These are phyloP conservation scores for Trapa incisa DNA, from an alignment of 345 rosid genomes.

Conservation along the genomic window DNA sequence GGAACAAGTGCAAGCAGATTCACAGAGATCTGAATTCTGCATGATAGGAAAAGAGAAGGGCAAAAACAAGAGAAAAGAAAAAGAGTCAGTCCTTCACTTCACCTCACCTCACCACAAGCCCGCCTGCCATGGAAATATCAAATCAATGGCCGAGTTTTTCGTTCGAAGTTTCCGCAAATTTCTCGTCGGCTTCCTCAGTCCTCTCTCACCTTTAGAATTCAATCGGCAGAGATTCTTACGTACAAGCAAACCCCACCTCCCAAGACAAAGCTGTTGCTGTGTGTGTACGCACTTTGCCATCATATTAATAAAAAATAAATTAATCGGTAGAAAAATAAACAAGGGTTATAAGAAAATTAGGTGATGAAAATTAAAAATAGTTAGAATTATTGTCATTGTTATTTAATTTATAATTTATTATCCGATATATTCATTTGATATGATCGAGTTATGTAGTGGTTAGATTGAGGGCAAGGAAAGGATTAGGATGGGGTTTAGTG, in stretches of 20 bases:
- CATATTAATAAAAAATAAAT: too few species aligned
- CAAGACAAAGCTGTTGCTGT: neutral
- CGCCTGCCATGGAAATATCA: slow-evolving; percentile 1
- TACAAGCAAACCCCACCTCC: neutral
- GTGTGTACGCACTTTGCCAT: too few species aligned
- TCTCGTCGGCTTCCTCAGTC: neutral
- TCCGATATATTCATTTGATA: too few species aligned
- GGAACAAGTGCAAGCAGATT: slow-evolving; percentile 14
- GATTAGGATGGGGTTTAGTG: too few species aligned
- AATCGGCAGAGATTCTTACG: neutral
- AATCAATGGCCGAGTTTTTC: slow-evolving; percentile 33
- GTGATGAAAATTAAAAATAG: too few species aligned
- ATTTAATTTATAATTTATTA: too few species aligned
- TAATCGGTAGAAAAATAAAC: too few species aligned
- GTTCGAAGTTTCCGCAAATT: slow-evolving; percentile 1
- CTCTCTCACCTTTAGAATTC: neutral
- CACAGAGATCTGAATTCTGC: slow-evolving; percentile 7
- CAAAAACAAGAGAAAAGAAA: neutral
- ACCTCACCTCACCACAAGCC: neutral
- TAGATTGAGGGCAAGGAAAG: too few species aligned
- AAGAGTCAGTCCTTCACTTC: neutral
- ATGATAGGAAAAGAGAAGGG: too few species aligned
- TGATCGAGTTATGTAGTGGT: too few species aligned
- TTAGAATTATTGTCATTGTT: too few species aligned
- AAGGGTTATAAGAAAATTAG: too few species aligned